phyloP scores from a whole-genome alignment of 2,329 filamentous ascomycete genomes.

The Hypoxylon sp. region DNA sequence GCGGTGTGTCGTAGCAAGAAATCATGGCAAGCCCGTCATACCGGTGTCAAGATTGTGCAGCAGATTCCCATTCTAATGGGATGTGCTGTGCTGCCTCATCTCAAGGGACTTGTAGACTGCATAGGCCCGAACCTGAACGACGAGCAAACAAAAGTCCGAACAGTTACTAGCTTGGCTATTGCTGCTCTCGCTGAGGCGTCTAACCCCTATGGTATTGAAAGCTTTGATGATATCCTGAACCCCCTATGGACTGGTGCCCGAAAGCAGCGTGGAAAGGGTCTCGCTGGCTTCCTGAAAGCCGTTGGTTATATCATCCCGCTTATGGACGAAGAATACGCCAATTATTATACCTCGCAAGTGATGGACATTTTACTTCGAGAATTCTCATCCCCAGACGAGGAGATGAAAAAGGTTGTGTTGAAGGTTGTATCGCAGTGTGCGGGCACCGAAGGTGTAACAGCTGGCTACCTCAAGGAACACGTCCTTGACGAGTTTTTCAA shows the following conservation, averaged over 20 bases:
- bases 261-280: conserved; percentile 95
- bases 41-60: conserved; percentile 98
- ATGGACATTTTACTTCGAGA: conserved; percentile 98
- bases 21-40: conserved; percentile 98
- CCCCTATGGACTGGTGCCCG: conserved; percentile 96
- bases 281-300: conserved; percentile 96
- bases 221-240: conserved; percentile 97
- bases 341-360: conserved; percentile 98
- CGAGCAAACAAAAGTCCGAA: conserved; percentile 97
- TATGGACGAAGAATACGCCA: conserved; percentile 99
- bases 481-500: conserved; percentile 98
- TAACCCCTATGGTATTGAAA: conserved; percentile 98
- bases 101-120: conserved; percentile 96
- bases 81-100: conserved; percentile 92
- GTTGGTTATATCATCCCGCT: conserved; percentile 98
- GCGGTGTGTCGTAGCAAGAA: conserved; percentile 99
- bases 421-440: conserved; percentile 98
- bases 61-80: conserved; percentile 99
- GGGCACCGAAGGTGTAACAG: conserved; percentile 93
- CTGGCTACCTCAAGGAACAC: conserved; percentile 93
- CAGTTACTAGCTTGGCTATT: conserved; percentile 94
- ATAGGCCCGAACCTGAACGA: conserved; percentile 97
- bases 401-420: conserved; percentile 99
- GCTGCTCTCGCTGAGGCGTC: conserved; percentile 95
- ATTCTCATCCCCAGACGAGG: conserved; percentile 96